A percentile compares a stretch with the other conserved stretches of the same genome.
Conservation (phyloP, 305 asterid genomes). For the Rubia balearica region DNA sequence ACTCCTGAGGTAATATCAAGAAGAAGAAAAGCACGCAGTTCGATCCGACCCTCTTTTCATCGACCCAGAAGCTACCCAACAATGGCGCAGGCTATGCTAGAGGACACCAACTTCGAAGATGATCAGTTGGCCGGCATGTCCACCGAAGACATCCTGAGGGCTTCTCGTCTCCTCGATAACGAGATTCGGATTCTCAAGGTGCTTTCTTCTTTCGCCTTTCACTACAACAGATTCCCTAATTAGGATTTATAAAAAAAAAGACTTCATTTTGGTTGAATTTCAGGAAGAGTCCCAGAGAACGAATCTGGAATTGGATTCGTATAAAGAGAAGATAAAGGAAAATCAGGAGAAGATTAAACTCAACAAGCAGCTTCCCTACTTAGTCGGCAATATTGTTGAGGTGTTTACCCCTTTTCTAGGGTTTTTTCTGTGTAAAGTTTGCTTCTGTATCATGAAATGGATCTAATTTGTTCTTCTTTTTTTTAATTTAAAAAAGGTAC, state of each 20-base stretch:
- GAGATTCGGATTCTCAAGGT: constrained; percentile 78
- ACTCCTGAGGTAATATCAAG: neutral
- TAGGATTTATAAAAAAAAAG: neutral
- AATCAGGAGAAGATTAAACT: constrained; percentile 82
- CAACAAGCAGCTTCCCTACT: constrained; percentile 76
- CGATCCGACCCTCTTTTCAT: neutral
- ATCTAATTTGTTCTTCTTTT: neutral
- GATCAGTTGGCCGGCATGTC: constrained; percentile 69
- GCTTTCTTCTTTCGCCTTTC: neutral
- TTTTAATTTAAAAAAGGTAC: neutral
- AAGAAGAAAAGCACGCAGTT: neutral
- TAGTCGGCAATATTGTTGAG: constrained; percentile 85
- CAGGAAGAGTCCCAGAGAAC: constrained; percentile 80
- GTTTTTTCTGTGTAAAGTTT: neutral
- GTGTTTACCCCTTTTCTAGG: constrained; percentile 21
- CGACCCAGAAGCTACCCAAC: neutral
- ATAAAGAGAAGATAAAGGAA: constrained; percentile 71
- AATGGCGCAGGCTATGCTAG: constrained; percentile 80
- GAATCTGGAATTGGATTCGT: constrained; percentile 63
- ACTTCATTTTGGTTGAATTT: constrained; percentile 4
- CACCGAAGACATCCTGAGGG: constrained; percentile 67
- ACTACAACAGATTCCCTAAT: neutral
- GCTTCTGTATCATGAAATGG: neutral
- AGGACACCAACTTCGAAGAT: constrained; percentile 68
- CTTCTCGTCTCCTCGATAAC: constrained; percentile 81